Base-by-base conservation (phyloP, 2,329 filamentous ascomycete genomes). In the Mollisiaceae sp. region DNA sequence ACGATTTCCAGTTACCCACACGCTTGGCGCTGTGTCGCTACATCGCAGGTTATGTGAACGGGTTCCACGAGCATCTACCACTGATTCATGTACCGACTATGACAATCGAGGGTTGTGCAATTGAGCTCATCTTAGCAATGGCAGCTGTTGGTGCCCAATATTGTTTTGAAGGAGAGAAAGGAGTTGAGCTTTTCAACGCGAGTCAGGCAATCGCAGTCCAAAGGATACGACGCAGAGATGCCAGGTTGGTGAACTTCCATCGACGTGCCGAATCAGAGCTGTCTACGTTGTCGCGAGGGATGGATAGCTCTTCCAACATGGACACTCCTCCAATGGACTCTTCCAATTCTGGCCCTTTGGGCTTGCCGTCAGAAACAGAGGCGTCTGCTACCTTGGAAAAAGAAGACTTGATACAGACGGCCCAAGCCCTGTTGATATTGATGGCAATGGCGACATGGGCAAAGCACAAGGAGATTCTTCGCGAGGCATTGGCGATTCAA, bases 1-100 rank as follows among this genome's bases (percentile, higher is more conserved):
- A 78, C 60, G 86, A 87, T 70, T 92, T 92, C 69, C 82, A 86
- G 2, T 85, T 92, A 59, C 89, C 90, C 1, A 91, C 89, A 4
- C 84, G 89, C 2, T 84, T 91, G 69, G 90, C 90, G 0, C 75
- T 92, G 35, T 88, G 87, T 2, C 80, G 90, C 39, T 92, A 91
- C 67, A 77, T 92, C 38, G 88, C 90, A 65, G 89, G 89, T 1
- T 92, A 91, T 71, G 85, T 91, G 61, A 86, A 83, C 65, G 89
- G 89, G 0, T 91, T 92, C 65, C 82, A 87, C 64, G 81, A 84
- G 32, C 83, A 86, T 66, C 79, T 87, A 47, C 85, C 85, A 0
- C 86, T 92, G 67, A 79, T 92, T 35, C 90, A 93, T 73, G 78
- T 91, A 5, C 86, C 90, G 0, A 91, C 89, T 0, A 80, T 92